These are phyloP conservation scores for Trichoderma cornu-damae DNA, from an alignment of 2,329 filamentous ascomycete genomes.

Conservation along the genomic window DNA sequence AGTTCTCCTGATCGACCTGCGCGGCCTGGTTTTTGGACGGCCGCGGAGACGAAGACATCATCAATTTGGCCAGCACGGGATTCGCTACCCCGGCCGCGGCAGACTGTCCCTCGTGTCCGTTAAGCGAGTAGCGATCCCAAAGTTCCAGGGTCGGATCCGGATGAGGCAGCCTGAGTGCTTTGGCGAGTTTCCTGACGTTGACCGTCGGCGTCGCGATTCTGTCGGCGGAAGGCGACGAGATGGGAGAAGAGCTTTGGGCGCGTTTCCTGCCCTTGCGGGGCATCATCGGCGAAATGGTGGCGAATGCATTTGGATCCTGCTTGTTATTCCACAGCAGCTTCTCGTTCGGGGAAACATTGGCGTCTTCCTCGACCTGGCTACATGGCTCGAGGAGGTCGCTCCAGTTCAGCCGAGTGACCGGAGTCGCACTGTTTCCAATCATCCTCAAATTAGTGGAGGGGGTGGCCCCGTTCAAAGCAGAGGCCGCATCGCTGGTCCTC, in stretches of 20 bases:
- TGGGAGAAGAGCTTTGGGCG: conserved; percentile 67
- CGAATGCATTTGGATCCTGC: conserved; percentile 37
- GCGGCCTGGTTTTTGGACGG: conserved; percentile 42
- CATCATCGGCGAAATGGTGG: conserved; percentile 45
- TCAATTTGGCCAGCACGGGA: conserved; percentile 58
- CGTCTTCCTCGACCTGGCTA: conserved; percentile 40
- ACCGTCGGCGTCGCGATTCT: conserved; percentile 43
- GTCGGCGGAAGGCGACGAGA: conserved; percentile 57
- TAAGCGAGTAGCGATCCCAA: conserved; percentile 68
- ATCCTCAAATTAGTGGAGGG: conserved; percentile 22
- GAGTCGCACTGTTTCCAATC: conserved; percentile 36
- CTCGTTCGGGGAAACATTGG: conserved; percentile 54
- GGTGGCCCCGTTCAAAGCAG: background rate
- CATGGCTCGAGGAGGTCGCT: conserved; percentile 51
- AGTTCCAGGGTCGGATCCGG: conserved; percentile 68
- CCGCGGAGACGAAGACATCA: conserved; percentile 66
- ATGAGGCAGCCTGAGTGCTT: conserved; percentile 59
- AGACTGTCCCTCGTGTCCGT: conserved; percentile 38
- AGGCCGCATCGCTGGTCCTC: background rate
- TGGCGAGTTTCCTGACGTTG: conserved; percentile 54
- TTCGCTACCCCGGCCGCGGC: conserved; percentile 45
- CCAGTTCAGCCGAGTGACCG: conserved; percentile 51
- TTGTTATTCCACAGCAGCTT: conserved; percentile 56
- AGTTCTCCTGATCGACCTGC: conserved; percentile 39
- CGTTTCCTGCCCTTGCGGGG: conserved; percentile 57